Evolutionary conservation across 176 grass and related monocot species (phyloP).

Genomic region (Eleusine coracana): DNA sequence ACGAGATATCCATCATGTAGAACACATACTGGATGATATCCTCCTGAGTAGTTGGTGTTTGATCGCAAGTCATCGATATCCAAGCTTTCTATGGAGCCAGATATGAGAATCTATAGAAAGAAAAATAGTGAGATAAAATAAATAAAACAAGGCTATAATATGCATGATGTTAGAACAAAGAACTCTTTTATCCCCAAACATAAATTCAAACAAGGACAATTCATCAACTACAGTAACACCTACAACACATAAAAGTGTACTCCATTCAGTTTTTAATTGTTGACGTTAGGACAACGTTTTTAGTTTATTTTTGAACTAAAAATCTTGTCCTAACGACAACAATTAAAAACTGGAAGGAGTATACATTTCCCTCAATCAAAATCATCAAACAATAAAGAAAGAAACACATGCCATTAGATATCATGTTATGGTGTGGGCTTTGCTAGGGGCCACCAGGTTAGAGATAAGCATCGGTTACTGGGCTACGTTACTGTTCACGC

Average conservation of each 20-base stretch:
- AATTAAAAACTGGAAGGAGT: too few relatives aligned
- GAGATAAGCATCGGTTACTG: too few relatives aligned
- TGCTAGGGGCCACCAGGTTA: too few relatives aligned
- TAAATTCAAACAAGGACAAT: constrained; percentile 9
- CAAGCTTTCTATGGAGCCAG: constrained; percentile 92
- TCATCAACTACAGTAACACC: constrained; percentile 9
- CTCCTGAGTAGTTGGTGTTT: constrained; percentile 86
- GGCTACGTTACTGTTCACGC: too few relatives aligned
- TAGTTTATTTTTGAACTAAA: too few relatives aligned
- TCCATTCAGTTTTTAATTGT: too few relatives aligned
- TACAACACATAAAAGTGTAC: constrained; percentile 15
- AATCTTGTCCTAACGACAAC: too few relatives aligned
- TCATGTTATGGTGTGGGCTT: too few relatives aligned
- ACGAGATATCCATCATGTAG: neutral
- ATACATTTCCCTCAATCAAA: neutral
- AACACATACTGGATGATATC: constrained; percentile 77
- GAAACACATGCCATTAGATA: constrained; percentile 13
- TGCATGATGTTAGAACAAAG: constrained; percentile 12
- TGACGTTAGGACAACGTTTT: too few relatives aligned
- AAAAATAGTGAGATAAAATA: constrained; percentile 27
- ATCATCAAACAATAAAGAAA: constrained; percentile 7
- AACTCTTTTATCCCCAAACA: neutral
- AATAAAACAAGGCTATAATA: constrained; percentile 26
- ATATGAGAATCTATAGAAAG: constrained; percentile 85
- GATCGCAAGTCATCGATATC: constrained; percentile 90